Conservation (phyloP, 164 flowering plant species). For the Dillenia suffruticosa region DNA sequence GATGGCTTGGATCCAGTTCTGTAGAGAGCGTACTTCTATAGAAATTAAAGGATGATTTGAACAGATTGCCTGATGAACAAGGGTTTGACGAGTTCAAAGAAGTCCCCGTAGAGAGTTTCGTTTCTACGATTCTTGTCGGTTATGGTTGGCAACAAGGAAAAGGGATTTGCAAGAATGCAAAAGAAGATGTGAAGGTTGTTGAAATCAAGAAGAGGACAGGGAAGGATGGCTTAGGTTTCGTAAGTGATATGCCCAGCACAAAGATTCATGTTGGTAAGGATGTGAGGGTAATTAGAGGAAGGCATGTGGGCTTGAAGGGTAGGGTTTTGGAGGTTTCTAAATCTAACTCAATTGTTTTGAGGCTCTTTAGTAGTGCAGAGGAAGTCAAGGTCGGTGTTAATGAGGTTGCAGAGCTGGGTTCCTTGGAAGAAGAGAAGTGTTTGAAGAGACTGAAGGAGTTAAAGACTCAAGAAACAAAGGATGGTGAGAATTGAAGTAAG, state of each 20-base stretch:
- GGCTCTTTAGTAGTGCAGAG: constrained; percentile 31
- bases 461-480: constrained; percentile 13
- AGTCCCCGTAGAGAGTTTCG: constrained; percentile 75
- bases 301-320: constrained; percentile 44
- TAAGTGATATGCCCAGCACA: constrained; percentile 10
- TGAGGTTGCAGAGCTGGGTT: constrained; percentile 60
- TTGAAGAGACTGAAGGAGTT: constrained; percentile 41
- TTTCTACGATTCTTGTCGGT: constrained; percentile 56
- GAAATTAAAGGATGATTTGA: constrained; percentile 52
- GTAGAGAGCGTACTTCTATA: constrained; percentile 33
- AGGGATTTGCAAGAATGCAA: constrained; percentile 64
- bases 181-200: constrained; percentile 53
- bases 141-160: constrained; percentile 80
- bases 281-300: constrained; percentile 35
- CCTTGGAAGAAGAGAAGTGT: constrained; percentile 58
- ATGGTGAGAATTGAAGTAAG: constrained; percentile 12
- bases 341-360: constrained; percentile 33
- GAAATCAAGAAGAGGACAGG: constrained; percentile 33
- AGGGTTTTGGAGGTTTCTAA: constrained; percentile 28
- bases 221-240: constrained; percentile 51
- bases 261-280: constrained; percentile 11
- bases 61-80: constrained; percentile 48
- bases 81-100: constrained; percentile 54
- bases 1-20: constrained; percentile 1
- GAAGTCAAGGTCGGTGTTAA: constrained; percentile 29